phyloP scores from a whole-genome alignment of 2,329 filamentous ascomycete genomes.

The Neonectria neomacrospora region DNA sequence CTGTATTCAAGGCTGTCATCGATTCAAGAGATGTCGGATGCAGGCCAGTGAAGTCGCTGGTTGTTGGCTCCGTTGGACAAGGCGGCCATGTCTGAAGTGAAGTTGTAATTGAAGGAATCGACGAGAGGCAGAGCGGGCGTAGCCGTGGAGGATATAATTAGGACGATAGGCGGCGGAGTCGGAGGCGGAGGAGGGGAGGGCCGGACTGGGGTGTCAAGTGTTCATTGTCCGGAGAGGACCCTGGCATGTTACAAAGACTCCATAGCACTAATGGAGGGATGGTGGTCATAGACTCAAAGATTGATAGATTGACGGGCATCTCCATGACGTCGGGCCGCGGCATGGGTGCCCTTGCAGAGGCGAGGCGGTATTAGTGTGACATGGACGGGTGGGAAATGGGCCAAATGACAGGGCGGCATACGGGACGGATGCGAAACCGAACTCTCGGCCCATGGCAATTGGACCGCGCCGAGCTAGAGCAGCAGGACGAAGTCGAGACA shows the following conservation, averaged over 20 bases:
- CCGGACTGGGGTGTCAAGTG: neutral
- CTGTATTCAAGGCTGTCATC: constrained; percentile 7
- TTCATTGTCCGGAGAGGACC: neutral
- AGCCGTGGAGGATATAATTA: neutral
- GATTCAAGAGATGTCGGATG: constrained; percentile 6
- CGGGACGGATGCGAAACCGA: neutral
- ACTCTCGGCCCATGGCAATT: neutral
- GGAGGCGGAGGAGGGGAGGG: neutral
- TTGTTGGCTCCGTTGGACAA: neutral
- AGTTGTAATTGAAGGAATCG: neutral
- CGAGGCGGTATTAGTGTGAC: neutral
- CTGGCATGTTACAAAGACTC: neutral
- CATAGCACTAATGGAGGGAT: neutral
- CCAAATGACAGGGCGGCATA: neutral
- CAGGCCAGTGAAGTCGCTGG: neutral
- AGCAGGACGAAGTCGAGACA: neutral
- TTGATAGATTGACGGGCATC: neutral
- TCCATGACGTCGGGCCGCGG: neutral
- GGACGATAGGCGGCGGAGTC: neutral
- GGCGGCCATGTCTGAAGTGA: constrained; percentile 2
- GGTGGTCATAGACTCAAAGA: neutral
- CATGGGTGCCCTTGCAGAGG: neutral
- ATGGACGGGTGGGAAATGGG: neutral
- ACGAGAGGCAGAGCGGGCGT: neutral
- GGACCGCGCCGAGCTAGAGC: neutral